Evolutionary conservation across 2,329 filamentous ascomycete genomes (phyloP).

Genomic region (Chaetomiaceae sp.): DNA sequence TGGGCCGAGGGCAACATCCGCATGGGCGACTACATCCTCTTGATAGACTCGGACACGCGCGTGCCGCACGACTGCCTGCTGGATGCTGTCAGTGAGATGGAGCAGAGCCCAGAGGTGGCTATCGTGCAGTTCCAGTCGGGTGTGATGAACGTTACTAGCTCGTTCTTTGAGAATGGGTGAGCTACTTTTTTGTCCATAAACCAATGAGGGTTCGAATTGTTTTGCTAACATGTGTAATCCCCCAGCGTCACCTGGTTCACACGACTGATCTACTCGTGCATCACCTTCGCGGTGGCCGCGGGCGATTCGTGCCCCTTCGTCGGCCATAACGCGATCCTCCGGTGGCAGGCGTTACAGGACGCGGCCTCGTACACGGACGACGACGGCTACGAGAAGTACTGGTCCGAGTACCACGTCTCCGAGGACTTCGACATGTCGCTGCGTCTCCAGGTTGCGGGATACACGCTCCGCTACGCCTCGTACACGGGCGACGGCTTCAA

Average conservation of each 20-base stretch:
- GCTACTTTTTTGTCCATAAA: neutral
- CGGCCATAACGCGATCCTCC: conserved; percentile 69
- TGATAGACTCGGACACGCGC: conserved; percentile 75
- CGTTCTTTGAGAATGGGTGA: conserved; percentile 65
- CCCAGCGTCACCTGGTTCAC: conserved; percentile 61
- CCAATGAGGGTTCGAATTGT: too few species aligned
- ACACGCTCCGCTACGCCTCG: conserved; percentile 65
- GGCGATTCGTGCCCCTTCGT: conserved; percentile 74
- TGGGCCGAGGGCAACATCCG: conserved; percentile 84
- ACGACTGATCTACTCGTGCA: conserved; percentile 69
- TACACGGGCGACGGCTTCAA: conserved; percentile 72
- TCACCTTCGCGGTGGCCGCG: conserved; percentile 67
- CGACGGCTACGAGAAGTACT: conserved; percentile 71
- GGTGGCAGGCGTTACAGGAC: conserved; percentile 69
- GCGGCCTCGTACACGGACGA: conserved; percentile 60
- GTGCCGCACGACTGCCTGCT: conserved; percentile 71
- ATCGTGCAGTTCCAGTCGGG: conserved; percentile 73
- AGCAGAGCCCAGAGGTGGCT: conserved; percentile 69
- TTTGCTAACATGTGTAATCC: neutral
- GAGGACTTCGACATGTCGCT: conserved; percentile 81
- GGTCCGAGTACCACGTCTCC: conserved; percentile 73
- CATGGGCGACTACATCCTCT: conserved; percentile 73
- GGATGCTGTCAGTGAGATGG: conserved; percentile 76
- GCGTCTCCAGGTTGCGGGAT: conserved; percentile 64
- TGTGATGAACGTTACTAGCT: conserved; percentile 72